phyloP scores from a whole-genome alignment of 495 filamentous ascomycete species.

The Neurospora africana region DNA sequence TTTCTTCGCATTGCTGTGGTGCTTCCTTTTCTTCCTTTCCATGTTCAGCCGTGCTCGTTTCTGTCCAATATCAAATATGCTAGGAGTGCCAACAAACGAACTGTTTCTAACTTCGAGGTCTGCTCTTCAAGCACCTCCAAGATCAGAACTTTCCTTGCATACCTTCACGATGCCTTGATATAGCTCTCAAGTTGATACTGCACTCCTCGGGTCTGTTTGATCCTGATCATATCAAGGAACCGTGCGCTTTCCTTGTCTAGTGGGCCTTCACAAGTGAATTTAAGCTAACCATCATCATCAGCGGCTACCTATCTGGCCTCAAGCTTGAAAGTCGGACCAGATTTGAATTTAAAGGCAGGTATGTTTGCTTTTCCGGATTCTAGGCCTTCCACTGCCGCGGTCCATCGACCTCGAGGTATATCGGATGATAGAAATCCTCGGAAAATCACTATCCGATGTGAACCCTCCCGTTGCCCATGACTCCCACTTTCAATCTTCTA shows the following conservation, averaged over 20 bases:
- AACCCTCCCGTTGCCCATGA: background rate
- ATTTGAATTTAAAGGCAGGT: background rate
- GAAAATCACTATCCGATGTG: background rate
- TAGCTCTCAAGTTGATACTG: background rate
- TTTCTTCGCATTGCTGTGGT: background rate
- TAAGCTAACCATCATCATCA: background rate
- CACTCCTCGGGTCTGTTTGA: background rate
- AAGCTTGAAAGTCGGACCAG: background rate
- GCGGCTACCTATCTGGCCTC: background rate
- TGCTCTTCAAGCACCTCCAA: background rate
- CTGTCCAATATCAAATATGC: background rate
- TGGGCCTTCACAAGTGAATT: background rate
- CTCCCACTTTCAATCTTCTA: background rate
- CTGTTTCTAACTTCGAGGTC: background rate
- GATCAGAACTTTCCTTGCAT: background rate
- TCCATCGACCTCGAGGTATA: background rate
- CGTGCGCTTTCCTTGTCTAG: background rate
- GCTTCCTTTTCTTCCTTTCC: background rate
- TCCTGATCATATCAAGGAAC: background rate
- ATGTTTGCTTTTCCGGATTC: background rate
- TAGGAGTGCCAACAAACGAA: background rate
- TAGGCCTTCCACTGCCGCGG: background rate
- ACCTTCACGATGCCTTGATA: background rate
- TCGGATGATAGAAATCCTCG: background rate
- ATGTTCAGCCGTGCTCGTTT: background rate